Base-by-base conservation (phyloP, 2,329 filamentous ascomycete genomes). In the Colletotrichum tofieldiae region DNA sequence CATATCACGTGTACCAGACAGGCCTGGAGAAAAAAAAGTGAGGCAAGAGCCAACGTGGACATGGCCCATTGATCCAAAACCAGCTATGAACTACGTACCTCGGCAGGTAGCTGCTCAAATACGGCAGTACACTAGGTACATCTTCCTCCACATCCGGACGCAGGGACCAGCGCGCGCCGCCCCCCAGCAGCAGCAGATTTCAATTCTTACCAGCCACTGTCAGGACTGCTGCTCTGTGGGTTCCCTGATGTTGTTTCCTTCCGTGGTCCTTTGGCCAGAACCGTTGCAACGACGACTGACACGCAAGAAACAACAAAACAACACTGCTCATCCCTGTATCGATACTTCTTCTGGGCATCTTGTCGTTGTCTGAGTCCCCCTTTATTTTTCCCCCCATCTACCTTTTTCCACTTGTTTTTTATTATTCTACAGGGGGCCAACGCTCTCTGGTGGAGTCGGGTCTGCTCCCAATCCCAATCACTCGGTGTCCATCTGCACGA, bases 271-370 rank as follows among this genome's bases (percentile, higher is more conserved):
- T 52, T 29, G n/a, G 45, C 16, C 39, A 52, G 65, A 18, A 26
- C 51, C 35, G 58, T 69, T 63, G 65, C 62, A 64, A 43, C 37
- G 65, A 72, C 52, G 59, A 69, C 45, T 58, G 37, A 26, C 37
- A 63, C n/a, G n/a, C 12, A 39, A 68, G 45, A 64, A 72, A 69
- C 65, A 43, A 64, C 26, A 55, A 45, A 54, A 64, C 29, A 72
- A 59, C 32, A 72, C 23, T 47, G 23, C 39, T 39, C 65, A 72
- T 64, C 70, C 65, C 26, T 52, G 70, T 55, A 39, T 35, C 65
- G 60, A 54, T 29, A 72, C 60, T 65, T 60, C 59, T 70, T 64
- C 58, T 47, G 52, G 20, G 20, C 65, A 26, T 65, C 54, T 69
- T 52, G 52, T 68, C 29, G 23, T 32, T 37, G 49, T 39, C 29